phyloP scores from a whole-genome alignment of 371 early-diverging fungal species.

The Syncephalis fuscata region DNA sequence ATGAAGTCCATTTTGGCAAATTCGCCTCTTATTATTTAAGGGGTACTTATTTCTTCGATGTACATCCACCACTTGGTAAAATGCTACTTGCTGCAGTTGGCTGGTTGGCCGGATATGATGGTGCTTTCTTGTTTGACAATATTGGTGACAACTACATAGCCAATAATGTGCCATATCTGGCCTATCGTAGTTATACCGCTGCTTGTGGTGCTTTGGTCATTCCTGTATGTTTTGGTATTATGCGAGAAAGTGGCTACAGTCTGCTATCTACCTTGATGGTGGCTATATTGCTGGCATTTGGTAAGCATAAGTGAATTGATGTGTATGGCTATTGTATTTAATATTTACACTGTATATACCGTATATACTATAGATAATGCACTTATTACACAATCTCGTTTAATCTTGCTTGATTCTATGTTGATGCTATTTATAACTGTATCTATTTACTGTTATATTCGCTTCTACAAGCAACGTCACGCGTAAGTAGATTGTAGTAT shows the following conservation, averaged over 20 bases:
- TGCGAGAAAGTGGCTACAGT: constrained; percentile 77
- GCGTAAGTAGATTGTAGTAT: constrained; percentile 15
- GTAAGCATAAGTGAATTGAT: constrained; percentile 15
- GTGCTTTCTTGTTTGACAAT: constrained; percentile 81
- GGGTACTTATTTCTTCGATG: constrained; percentile 93
- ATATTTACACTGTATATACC: too few species aligned
- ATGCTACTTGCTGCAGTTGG: constrained; percentile 81
- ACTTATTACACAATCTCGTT: constrained; percentile 74
- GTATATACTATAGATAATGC: too few species aligned
- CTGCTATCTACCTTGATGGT: constrained; percentile 57
- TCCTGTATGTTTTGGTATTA: constrained; percentile 63
- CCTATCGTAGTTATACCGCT: constrained; percentile 66
- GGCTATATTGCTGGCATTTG: constrained; percentile 66
- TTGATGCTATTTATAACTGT: constrained; percentile 73
- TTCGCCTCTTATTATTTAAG: constrained; percentile 92
- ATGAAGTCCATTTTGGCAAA: constrained; percentile 99
- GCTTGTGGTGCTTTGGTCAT: constrained; percentile 59
- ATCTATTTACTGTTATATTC: constrained; percentile 68
- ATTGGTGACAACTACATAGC: constrained; percentile 82
- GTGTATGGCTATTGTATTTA: neutral
- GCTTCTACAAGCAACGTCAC: constrained; percentile 66
- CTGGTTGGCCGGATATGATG: constrained; percentile 79
- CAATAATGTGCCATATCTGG: constrained; percentile 81
- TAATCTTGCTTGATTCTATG: constrained; percentile 89
- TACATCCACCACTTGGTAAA: constrained; percentile 99